Evolutionary conservation across 805 yeast genomes (phyloP), one percentile per base, ranked within the genome.

Genomic region (Huiozyma sinensis): DNA sequence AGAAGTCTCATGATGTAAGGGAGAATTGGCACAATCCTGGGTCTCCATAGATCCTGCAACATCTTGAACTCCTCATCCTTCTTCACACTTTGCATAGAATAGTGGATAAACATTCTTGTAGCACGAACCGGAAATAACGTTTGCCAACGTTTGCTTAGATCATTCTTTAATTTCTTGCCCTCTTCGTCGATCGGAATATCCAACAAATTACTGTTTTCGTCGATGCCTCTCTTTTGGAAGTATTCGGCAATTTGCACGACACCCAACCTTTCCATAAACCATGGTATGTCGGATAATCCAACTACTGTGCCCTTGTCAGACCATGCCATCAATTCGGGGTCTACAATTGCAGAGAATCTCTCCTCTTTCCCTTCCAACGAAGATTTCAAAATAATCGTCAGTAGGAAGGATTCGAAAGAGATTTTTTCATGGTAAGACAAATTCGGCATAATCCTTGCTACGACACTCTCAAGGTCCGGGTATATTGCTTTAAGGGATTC

Each of bases 201-300:
- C 41, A 90, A 62, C 43, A 94, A 64, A 61, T 88, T 78, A 2
- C 95, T 83, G 28, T 71, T 65, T 5, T 89, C 86, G 1, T 83
- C 75, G 31, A 94, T 89, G 5, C 85, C 84, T 51, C 97, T 71
- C 6, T 76, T 74, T 48, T 81, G 80, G 64, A 94, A 92, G 58
- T 92, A 92, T 47, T 83, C 83, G 0, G 97, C 95, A 56, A 92
- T 94, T 58, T 80, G 79, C 3, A 88, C 97, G 44, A 92, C 86
- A 2, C 98, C 98, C 42, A 94, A 73, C 54, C 97, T 75, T 64
- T 89, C 97, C 97, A 92, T 90, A 54, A 92, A 92, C 97, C 97
- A 92, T 48, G 87, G 95, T 38, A 94, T 70, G 57, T 90, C 95
- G 56, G 81, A 69, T 29, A 92, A 67, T 0, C 97, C 97, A 57